Evolutionary conservation across 805 yeast genomes (phyloP), one percentile per base, ranked within the genome.

Genomic region (Jamesozyma hellenica): DNA sequence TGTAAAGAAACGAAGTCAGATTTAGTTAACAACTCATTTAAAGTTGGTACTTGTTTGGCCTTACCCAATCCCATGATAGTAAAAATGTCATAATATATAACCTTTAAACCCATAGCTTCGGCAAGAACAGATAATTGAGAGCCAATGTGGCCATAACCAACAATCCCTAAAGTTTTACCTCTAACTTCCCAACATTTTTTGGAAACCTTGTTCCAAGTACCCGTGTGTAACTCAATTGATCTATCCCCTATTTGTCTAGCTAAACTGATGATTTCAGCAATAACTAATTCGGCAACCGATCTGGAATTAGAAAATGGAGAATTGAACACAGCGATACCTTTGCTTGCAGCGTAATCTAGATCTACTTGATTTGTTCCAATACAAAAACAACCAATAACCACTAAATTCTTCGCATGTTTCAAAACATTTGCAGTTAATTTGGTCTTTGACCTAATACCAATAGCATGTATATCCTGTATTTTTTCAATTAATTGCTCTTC

Each of bases 131-230:
- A 83, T 59, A 90, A 76, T 69, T 90, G 98, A 35, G 97, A 70
- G 52, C 98, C 98, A 68, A 90, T 92, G 65, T 90, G 98, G 52
- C 98, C 98, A 59, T 92, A 92, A 49, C 98, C 98, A 30, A 90
- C 72, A 55, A 92, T 90, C 43, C 97, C 98, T 52, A 90, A 72
- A 36, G 97, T 90, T 67, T 92, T 90, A 50, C 97, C 97, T 68
- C 98, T 82, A 52, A 92, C 85, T 68, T 90, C 98, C 96, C 97
- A 92, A 68, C 97, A 90, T 63, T 76, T 86, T 50, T 84, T 72
- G 56, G 82, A 70, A 53, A 87, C 95, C 70, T 90, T 90, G 72
- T 92, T 88, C 98, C 98, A 90, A 44, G 88, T 79, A 47, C 96
- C 96, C 39, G 86, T 74, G 71, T 88, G 97, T 70, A 90, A 61